These are phyloP conservation scores for Plantago lanceolata DNA, from an alignment of 305 asterid genomes.

Conservation along the genomic window DNA sequence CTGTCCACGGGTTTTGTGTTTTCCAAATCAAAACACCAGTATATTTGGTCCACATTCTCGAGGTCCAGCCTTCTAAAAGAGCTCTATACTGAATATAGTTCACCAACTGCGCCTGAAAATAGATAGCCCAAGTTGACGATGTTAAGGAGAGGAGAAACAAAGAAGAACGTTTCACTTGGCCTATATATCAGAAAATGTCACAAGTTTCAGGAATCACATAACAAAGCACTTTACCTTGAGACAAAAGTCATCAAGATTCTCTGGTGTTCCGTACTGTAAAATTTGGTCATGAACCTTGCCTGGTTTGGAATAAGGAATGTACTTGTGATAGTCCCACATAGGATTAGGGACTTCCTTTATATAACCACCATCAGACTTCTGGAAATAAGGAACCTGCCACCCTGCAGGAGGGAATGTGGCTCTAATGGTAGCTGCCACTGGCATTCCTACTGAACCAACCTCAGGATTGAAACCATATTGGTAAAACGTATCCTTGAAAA, in stretches of 20 bases:
- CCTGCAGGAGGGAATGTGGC: constrained; percentile 86
- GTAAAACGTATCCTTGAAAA: constrained; percentile 75
- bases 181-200: neutral
- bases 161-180: neutral
- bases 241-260: constrained; percentile 87
- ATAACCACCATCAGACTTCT: constrained; percentile 48
- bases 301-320: constrained; percentile 88
- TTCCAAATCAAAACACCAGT: constrained; percentile 96
- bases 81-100: constrained; percentile 93
- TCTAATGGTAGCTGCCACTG: constrained; percentile 91
- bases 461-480: constrained; percentile 89
- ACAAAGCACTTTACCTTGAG: constrained; percentile 59
- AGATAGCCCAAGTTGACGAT: constrained; percentile 20
- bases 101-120: constrained; percentile 75
- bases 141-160: neutral
- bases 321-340: constrained; percentile 81
- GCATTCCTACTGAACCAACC: constrained; percentile 97
- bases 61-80: constrained; percentile 94
- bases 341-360: constrained; percentile 87
- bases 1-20: constrained; percentile 97
- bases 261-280: constrained; percentile 66
- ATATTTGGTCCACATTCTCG: constrained; percentile 93
- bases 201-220: constrained; percentile 8
- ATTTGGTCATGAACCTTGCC: constrained; percentile 81
- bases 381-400: constrained; percentile 81